Percentiles rank a stretch among this genome's conserved stretches.
Conservation (phyloP, 768 basidiomycete species). For the Holtermanniella nyarrowii region DNA sequence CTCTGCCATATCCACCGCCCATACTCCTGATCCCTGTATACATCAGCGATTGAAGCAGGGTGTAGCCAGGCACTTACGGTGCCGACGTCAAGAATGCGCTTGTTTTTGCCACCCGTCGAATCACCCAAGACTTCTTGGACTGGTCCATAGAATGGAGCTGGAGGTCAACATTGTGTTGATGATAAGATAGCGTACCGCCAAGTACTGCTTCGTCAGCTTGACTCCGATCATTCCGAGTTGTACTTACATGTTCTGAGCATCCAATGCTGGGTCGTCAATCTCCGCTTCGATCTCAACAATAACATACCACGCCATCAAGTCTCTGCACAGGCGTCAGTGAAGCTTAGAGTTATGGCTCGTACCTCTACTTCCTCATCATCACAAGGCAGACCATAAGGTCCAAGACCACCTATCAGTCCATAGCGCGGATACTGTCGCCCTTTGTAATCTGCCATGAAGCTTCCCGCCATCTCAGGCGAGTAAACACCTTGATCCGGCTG, state of each 20-base stretch:
- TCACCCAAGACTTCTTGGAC: conserved; percentile 3
- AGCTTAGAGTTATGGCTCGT: background rate
- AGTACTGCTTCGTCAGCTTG: conserved; percentile 5
- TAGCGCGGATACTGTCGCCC: background rate
- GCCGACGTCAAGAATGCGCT: conserved; percentile 16
- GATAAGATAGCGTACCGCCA: conserved; percentile 4
- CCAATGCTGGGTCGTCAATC: background rate
- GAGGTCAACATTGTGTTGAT: background rate
- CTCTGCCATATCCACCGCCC: conserved; percentile 22
- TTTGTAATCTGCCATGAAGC: background rate
- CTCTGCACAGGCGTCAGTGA: background rate
- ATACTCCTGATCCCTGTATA: conserved; percentile 7
- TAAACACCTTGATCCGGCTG: background rate
- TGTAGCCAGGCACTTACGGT: conserved; percentile 7
- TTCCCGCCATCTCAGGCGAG: background rate
- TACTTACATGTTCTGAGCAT: background rate
- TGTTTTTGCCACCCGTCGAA: background rate
- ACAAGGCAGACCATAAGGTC: background rate
- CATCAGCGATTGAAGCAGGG: background rate
- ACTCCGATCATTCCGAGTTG: background rate
- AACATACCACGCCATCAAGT: background rate
- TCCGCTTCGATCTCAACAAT: background rate
- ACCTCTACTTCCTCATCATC: background rate
- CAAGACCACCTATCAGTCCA: background rate
- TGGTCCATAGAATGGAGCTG: conserved; percentile 13